Conservation (phyloP, 495 filamentous ascomycete species). For the Durotheca rogersii region DNA sequence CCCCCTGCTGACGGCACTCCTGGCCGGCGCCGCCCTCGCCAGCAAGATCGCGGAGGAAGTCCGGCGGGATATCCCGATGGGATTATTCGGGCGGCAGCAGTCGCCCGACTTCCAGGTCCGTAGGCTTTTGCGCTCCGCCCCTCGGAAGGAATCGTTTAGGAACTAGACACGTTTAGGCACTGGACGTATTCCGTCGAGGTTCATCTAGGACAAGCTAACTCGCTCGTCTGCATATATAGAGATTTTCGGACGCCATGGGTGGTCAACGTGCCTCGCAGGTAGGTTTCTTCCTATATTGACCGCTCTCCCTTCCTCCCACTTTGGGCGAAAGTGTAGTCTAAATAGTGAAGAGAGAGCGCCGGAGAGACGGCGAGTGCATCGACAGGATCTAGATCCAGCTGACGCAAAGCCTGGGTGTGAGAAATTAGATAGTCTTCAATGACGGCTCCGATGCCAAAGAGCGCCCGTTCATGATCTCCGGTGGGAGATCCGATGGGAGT, state of each 20-base stretch:
- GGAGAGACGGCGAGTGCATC: too few relatives aligned
- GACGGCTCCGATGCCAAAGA: constrained; percentile 1
- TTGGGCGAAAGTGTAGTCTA: too few relatives aligned
- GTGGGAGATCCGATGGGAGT: constrained; percentile 34
- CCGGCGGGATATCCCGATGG: constrained; percentile 23
- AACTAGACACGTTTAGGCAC: background rate
- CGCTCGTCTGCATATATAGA: background rate
- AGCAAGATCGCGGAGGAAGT: constrained; percentile 22
- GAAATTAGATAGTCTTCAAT: constrained; percentile 14
- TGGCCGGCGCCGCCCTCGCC: constrained; percentile 15
- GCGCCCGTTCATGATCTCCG: constrained; percentile 45
- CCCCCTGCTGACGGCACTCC: constrained; percentile 23
- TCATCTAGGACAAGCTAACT: too few relatives aligned
- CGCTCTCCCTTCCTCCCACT: background rate
- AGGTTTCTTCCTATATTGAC: background rate
- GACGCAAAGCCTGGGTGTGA: background rate
- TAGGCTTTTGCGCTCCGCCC: background rate
- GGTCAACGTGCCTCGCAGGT: constrained; percentile 11
- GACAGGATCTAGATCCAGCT: too few relatives aligned
- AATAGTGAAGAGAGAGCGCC: too few relatives aligned
- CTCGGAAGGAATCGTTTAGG: background rate
- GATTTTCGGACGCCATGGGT: constrained; percentile 13
- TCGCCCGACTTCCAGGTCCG: constrained; percentile 20
- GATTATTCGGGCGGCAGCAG: constrained; percentile 25
- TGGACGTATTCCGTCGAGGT: too few relatives aligned